Conservation (phyloP, 495 filamentous ascomycete species). For the Immersiella caudata region DNA sequence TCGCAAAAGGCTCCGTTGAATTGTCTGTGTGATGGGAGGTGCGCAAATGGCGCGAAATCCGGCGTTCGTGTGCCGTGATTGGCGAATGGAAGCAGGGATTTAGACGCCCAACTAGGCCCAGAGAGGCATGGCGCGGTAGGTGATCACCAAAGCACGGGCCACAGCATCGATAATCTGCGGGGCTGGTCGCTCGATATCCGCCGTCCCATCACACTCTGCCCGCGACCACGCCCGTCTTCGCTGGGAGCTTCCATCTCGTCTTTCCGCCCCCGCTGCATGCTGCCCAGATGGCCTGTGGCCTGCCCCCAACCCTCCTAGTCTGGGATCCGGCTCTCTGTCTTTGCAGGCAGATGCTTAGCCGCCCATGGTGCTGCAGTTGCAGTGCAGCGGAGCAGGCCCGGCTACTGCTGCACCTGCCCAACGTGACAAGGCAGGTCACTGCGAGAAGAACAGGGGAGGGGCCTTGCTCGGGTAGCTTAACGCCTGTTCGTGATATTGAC, state of each 20-base stretch:
- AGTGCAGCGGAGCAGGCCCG: slow-evolving; percentile 21
- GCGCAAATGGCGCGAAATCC: slow-evolving; percentile 22
- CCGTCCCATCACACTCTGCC: slow-evolving; percentile 12
- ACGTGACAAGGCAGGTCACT: slow-evolving; percentile 24
- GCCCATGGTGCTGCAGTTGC: slow-evolving; percentile 47
- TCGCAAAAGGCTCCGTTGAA: slow-evolving; percentile 1
- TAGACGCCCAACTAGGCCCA: slow-evolving; percentile 48
- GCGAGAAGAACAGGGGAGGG: slow-evolving; percentile 4
- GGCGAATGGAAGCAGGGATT: slow-evolving; percentile 41
- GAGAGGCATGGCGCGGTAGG: slow-evolving; percentile 24
- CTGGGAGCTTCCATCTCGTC: background rate
- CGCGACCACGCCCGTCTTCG: background rate
- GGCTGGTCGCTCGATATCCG: slow-evolving; percentile 9
- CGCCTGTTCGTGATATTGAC: slow-evolving; percentile 34
- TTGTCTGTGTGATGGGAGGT: slow-evolving; percentile 31
- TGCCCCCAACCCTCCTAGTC: background rate
- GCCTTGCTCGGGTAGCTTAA: slow-evolving; percentile 21
- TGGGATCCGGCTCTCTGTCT: background rate
- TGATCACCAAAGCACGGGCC: slow-evolving; percentile 36
- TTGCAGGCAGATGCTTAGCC: slow-evolving; percentile 38
- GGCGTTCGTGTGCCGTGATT: slow-evolving; percentile 31
- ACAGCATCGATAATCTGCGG: slow-evolving; percentile 28
- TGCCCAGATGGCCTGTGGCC: background rate
- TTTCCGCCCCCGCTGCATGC: background rate
- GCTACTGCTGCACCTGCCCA: slow-evolving; percentile 24